A percentile compares a stretch with the other conserved stretches of the same genome.
phyloP scores from a whole-genome alignment of 2,329 filamentous ascomycete genomes.

The Cytospora leucostoma region DNA sequence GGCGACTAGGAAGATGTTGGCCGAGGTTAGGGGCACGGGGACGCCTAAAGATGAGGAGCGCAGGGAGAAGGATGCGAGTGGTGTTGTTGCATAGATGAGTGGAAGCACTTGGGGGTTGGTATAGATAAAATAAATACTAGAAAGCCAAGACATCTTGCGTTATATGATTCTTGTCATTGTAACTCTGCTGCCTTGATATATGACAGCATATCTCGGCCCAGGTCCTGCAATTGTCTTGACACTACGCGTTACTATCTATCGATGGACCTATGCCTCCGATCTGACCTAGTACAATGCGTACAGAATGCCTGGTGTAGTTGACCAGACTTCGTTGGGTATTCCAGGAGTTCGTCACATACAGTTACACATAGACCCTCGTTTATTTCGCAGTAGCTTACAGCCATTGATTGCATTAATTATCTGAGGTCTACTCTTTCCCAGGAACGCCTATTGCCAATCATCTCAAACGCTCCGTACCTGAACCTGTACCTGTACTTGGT shows the following conservation, averaged over 20 bases:
- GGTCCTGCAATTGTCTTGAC: not conserved
- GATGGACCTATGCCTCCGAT: not conserved
- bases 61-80: constrained; percentile 40
- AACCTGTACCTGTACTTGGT: not conserved
- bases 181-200: not conserved
- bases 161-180: not conserved
- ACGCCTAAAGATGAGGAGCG: constrained; percentile 38
- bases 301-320: not conserved
- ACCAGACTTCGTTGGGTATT: not conserved
- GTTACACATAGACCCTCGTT: not conserved
- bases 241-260: not conserved
- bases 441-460: not conserved
- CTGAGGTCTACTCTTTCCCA: not conserved
- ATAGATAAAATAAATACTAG: constrained; percentile 15
- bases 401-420: not conserved
- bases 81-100: constrained; percentile 39
- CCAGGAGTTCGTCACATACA: not conserved
- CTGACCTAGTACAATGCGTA: not conserved
- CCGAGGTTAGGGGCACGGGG: constrained; percentile 44
- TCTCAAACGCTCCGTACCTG: not conserved
- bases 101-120: not conserved
- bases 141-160: not conserved
- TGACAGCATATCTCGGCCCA: not conserved
- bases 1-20: constrained; percentile 59
- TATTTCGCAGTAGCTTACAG: not conserved